These are phyloP conservation scores for Boletus bicolor DNA, from an alignment of 768 basidiomycete species.

Conservation along the genomic window DNA sequence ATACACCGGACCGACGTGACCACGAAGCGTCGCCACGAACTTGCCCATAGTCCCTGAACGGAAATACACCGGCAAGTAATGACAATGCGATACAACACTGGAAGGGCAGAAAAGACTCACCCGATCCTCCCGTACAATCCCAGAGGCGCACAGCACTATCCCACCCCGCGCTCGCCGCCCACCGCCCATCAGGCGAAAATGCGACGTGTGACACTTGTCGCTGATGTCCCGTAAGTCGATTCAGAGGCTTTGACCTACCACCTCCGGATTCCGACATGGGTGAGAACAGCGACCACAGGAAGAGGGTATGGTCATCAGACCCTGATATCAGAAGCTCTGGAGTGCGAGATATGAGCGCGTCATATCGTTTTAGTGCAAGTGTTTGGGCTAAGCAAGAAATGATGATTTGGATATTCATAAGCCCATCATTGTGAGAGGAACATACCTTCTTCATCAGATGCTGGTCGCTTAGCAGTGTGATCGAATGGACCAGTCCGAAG, in stretches of 20 bases:
- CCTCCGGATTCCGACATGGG: conserved; percentile 32
- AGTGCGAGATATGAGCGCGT: conserved; percentile 52
- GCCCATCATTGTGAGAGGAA: neutral
- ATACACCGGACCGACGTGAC: conserved; percentile 94
- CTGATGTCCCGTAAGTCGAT: conserved; percentile 91
- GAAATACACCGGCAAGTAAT: neutral
- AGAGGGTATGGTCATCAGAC: conserved; percentile 97
- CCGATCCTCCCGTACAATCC: conserved; percentile 62
- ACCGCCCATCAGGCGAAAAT: conserved; percentile 91
- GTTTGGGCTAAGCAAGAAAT: conserved; percentile 55
- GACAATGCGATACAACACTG: neutral
- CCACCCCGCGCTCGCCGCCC: conserved; percentile 89
- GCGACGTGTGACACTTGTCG: conserved; percentile 91
- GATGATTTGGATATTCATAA: neutral
- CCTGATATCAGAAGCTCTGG: conserved; percentile 92
- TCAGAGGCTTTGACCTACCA: conserved; percentile 62
- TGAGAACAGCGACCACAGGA: conserved; percentile 88
- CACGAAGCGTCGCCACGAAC: conserved; percentile 86
- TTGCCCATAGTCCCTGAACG: conserved; percentile 61
- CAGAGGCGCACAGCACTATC: conserved; percentile 90
- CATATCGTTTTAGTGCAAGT: conserved; percentile 76
- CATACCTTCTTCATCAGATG: conserved; percentile 79
- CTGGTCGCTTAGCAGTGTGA: conserved; percentile 74
- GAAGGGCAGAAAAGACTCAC: conserved; percentile 25
- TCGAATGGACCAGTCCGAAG: conserved; percentile 94